Base-by-base conservation (phyloP, 2,329 filamentous ascomycete genomes). In the Ophiosphaerella narmari region DNA sequence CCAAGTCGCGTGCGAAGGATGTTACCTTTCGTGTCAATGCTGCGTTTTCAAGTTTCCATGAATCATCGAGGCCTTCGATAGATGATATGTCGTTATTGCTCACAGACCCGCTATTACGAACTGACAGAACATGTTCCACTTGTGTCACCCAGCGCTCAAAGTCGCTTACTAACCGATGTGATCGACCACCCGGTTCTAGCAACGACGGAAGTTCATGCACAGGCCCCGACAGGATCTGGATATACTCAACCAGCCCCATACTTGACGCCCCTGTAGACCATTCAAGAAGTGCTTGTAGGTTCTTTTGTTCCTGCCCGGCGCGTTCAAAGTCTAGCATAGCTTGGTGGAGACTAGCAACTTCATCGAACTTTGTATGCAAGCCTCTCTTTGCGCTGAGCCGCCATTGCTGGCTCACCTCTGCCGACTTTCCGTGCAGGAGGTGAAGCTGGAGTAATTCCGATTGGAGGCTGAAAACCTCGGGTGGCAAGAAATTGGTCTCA, bases 381-480 rank as follows among this genome's bases (percentile, higher is more conserved):
- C 23, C 54, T 14, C 53, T 50, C 43, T 69, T 65, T 14, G 71
- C 72, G 43, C 65, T 73, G 9, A 52, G 35, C 37, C 72, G 64
- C 72, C 73, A 76, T 21, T 59, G 49, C 21, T 41, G 63, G 33
- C 43, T 57, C 12, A 63, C 58, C 7, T 59, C 43, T 33, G 54
- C 53, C 9, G 66, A 65, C 6, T 58, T 43, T 40, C 62, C 54
- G 43, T 74, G 72, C 13, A 76, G 46, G 8, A 75, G 46, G 47
- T 73, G 66, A 3, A 76, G 59, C 46, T 75, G 73, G 5, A 76
- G 60, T 12, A 76, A 56, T 50, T 73, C 67, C 9, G 71, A 60
- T 58, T 76, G 74, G 4, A 74, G 56, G 39, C 52, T 60, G 35
- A 62, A 43, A 2, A 69, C 57, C 31, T 75, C 72, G 5, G 63